Percentiles rank a stretch among this genome's conserved stretches.
Conservation (phyloP, 1,284 basidiomycete species). For the Trametes hirsuta region DNA sequence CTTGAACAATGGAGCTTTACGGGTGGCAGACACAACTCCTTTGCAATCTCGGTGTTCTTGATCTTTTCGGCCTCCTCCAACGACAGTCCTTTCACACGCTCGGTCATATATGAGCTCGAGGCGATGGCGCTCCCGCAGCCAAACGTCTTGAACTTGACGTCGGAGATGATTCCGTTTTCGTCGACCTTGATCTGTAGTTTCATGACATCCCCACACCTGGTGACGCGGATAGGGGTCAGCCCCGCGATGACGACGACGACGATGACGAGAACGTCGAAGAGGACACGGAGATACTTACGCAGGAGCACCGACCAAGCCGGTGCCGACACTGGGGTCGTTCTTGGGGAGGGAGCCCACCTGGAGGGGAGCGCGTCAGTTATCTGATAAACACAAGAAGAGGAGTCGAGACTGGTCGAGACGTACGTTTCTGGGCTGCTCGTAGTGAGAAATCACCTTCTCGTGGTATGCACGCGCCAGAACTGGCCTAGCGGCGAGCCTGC, state of each 20-base stretch:
- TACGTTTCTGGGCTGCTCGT: slow-evolving; percentile 94
- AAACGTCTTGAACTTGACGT: slow-evolving; percentile 99
- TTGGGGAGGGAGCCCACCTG: slow-evolving; percentile 97
- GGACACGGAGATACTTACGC: slow-evolving; percentile 65
- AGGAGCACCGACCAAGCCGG: slow-evolving; percentile 97
- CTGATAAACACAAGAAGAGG: slow-evolving; percentile 52
- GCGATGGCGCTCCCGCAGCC: slow-evolving; percentile 98
- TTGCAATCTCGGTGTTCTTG: slow-evolving; percentile 99
- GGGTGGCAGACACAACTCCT: slow-evolving; percentile 93
- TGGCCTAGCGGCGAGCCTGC: slow-evolving; percentile 47
- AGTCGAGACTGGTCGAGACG: slow-evolving; percentile 41
- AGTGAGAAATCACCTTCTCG: slow-evolving; percentile 95
- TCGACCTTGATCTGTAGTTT: slow-evolving; percentile 99
- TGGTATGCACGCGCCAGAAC: slow-evolving; percentile 75
- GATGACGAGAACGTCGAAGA: not conserved
- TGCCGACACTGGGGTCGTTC: slow-evolving; percentile 90
- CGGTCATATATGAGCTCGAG: slow-evolving; percentile 96
- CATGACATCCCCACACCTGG: slow-evolving; percentile 92
- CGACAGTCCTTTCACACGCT: slow-evolving; percentile 94
- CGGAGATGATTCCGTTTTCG: slow-evolving; percentile 92
- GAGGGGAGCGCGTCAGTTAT: slow-evolving; percentile 42
- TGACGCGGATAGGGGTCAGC: slow-evolving; percentile 23
- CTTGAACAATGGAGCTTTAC: slow-evolving; percentile 94
- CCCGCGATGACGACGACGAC: not conserved
- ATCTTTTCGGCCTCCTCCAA: slow-evolving; percentile 95